These are phyloP conservation scores for Pseudonitzschia multiseries DNA, from an alignment of 108 stramenopile species.

Conservation along the genomic window DNA sequence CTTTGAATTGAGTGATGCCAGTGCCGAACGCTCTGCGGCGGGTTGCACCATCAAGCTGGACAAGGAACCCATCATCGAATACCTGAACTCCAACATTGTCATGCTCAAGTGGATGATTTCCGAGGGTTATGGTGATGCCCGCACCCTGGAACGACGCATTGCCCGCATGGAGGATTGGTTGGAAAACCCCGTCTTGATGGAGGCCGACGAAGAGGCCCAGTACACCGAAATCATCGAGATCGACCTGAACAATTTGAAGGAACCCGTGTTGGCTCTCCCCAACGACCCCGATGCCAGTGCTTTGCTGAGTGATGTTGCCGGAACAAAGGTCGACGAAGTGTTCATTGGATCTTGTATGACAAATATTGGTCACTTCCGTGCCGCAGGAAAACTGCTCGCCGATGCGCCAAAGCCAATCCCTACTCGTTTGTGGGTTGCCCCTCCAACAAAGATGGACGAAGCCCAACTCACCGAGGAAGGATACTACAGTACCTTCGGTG, in stretches of 20 bases:
- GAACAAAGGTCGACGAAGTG: slow-evolving; percentile 92
- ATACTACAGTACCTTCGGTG: slow-evolving; percentile 94
- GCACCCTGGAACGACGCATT: slow-evolving; percentile 92
- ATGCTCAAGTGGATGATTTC: slow-evolving; percentile 98
- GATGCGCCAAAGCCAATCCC: slow-evolving; percentile 70
- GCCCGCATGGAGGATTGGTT: slow-evolving; percentile 95
- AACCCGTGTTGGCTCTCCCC: slow-evolving; percentile 91
- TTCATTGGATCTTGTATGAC: slow-evolving; percentile 97
- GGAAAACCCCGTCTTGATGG: slow-evolving; percentile 82
- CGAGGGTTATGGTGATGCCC: slow-evolving; percentile 93
- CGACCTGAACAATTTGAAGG: slow-evolving; percentile 90
- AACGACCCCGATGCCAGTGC: slow-evolving; percentile 95
- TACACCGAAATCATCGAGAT: slow-evolving; percentile 93
- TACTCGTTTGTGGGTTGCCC: slow-evolving; percentile 92
- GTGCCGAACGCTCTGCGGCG: slow-evolving; percentile 93
- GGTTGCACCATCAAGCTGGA: slow-evolving; percentile 95
- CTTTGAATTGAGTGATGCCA: slow-evolving; percentile 92
- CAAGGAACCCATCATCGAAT: slow-evolving; percentile 95
- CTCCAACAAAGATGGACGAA: slow-evolving; percentile 97
- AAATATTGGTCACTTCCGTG: slow-evolving; percentile 97
- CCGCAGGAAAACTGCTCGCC: slow-evolving; percentile 88
- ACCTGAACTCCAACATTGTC: slow-evolving; percentile 89
- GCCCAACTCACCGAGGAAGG: slow-evolving; percentile 94
- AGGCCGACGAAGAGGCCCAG: slow-evolving; percentile 88
- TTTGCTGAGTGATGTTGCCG: slow-evolving; percentile 81